Evolutionary conservation across 1,284 basidiomycete genomes (phyloP).

Genomic region (Puccinia horiana): DNA sequence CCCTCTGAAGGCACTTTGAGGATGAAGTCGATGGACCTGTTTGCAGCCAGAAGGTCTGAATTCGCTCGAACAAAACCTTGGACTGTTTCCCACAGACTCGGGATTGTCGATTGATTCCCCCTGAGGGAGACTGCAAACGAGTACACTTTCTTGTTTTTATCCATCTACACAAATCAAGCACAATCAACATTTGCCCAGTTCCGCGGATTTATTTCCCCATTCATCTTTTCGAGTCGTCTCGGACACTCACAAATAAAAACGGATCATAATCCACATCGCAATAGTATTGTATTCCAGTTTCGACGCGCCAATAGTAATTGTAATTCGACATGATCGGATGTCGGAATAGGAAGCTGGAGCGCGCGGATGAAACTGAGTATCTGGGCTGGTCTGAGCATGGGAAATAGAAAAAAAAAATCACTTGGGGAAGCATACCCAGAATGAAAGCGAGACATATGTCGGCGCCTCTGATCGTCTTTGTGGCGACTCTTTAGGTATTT

Average conservation of each 20-base stretch:
- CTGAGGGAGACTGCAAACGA: conserved; percentile 76
- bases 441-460: conserved; percentile 92
- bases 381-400: conserved; percentile 63
- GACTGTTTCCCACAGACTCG: conserved; percentile 72
- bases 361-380: not conserved
- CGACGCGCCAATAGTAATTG: conserved; percentile 90
- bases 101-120: conserved; percentile 76
- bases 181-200: conserved; percentile 29
- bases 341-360: conserved; percentile 53
- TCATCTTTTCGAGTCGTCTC: conserved; percentile 63
- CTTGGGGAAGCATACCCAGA: conserved; percentile 70
- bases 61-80: conserved; percentile 70
- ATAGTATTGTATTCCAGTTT: conserved; percentile 73
- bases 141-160: conserved; percentile 56
- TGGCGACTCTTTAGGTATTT: conserved; percentile 76
- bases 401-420: not conserved
- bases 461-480: conserved; percentile 69
- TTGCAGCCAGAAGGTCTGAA: conserved; percentile 69
- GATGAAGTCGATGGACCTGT: conserved; percentile 74
- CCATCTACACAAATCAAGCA: not conserved
- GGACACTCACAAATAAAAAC: conserved; percentile 62
- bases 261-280: conserved; percentile 79
- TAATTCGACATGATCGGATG: conserved; percentile 62
- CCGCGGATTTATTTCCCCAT: conserved; percentile 51
- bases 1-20: conserved; percentile 70